Conservation (phyloP, 1,139 yeast species). For the Yamadazyma triangularis region DNA sequence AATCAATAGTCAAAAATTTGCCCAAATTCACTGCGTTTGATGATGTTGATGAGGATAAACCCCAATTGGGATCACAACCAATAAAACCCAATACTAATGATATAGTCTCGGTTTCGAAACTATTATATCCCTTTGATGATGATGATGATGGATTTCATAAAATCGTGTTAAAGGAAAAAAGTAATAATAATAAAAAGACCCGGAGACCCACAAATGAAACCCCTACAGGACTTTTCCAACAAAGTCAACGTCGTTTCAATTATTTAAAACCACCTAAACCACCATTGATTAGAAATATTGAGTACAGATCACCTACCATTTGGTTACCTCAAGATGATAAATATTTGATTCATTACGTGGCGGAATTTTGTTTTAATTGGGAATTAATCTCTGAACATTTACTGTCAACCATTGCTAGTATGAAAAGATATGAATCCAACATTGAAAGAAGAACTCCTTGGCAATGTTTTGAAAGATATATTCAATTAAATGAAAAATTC, state of each 20-base stretch:
- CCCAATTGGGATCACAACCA: conserved; percentile 14
- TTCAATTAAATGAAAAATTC: conserved; percentile 85
- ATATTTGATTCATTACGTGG: conserved; percentile 70
- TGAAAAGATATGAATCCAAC: conserved; percentile 69
- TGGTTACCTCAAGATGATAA: conserved; percentile 96
- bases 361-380: conserved; percentile 92
- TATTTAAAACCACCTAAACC: conserved; percentile 82
- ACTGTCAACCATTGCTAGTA: conserved; percentile 48
- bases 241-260: conserved; percentile 57
- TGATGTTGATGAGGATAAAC: conserved; percentile 18
- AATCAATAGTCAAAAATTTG: conserved; percentile 48
- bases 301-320: conserved; percentile 81
- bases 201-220: background rate
- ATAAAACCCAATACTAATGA: conserved; percentile 20
- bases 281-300: conserved; percentile 74
- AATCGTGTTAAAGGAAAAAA: conserved; percentile 48
- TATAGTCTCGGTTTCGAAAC: conserved; percentile 46
- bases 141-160: conserved; percentile 58
- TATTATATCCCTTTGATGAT: conserved; percentile 58
- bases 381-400: conserved; percentile 81
- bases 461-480: conserved; percentile 97
- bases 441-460: conserved; percentile 95
- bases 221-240: conserved; percentile 52
- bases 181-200: conserved; percentile 8
- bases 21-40: conserved; percentile 54